Conservation (phyloP, 768 basidiomycete genomes). For the Glaciozyma antarctica region DNA sequence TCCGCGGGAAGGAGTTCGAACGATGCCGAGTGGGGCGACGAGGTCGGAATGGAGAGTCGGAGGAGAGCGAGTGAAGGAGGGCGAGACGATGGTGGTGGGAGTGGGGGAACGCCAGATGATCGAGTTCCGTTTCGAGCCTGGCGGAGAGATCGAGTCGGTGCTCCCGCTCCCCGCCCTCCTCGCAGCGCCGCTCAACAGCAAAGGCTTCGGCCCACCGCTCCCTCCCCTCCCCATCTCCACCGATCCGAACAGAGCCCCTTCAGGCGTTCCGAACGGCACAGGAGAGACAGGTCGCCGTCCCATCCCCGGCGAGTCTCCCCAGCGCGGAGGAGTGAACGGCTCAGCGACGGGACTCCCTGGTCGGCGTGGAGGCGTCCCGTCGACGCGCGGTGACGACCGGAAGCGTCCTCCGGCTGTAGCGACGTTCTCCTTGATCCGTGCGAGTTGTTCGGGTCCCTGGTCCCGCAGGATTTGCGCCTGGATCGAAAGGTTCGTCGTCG, state of each 20-base stretch:
- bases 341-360: slow-evolving; percentile 13
- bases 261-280: background rate
- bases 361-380: background rate
- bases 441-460: slow-evolving; percentile 6
- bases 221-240: background rate
- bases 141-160: background rate
- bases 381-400: slow-evolving; percentile 3
- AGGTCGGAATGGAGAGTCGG: slow-evolving; percentile 12
- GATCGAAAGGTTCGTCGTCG: slow-evolving; percentile 25
- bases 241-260: background rate
- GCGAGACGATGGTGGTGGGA: slow-evolving; percentile 13
- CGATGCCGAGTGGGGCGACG: slow-evolving; percentile 14
- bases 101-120: background rate
- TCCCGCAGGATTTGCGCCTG: slow-evolving; percentile 1
- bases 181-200: slow-evolving; percentile 15
- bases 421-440: slow-evolving; percentile 9
- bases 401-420: slow-evolving; percentile 3
- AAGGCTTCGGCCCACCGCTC: slow-evolving; percentile 20
- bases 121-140: background rate
- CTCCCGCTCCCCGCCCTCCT: slow-evolving; percentile 10
- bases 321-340: slow-evolving; percentile 23
- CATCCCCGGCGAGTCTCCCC: background rate
- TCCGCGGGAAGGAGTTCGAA: slow-evolving; percentile 6
- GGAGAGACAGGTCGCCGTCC: background rate
- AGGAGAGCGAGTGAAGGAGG: slow-evolving; percentile 6